These are phyloP conservation scores for Solanum lycopersicoides DNA, from an alignment of 257 asterid genomes.

Conservation along the genomic window DNA sequence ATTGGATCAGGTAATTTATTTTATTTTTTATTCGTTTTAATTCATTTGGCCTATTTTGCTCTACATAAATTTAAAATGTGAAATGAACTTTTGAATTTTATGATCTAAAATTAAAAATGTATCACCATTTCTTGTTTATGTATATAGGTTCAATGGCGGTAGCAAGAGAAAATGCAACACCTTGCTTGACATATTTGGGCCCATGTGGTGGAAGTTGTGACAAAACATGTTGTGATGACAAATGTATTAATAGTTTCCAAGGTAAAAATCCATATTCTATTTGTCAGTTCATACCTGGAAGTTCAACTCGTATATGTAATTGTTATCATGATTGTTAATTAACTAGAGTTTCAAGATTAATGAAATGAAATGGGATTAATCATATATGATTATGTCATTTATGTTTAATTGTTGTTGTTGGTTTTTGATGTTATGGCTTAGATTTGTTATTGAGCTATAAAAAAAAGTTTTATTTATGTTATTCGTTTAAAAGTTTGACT, in stretches of 20 bases:
- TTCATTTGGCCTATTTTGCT: too few relatives aligned
- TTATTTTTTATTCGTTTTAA: not conserved
- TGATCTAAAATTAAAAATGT: too few relatives aligned
- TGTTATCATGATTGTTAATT: not conserved
- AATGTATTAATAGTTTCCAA: not conserved
- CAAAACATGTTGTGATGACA: not conserved
- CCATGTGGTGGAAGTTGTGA: not conserved
- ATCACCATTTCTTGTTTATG: not conserved
- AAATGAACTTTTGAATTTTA: too few relatives aligned
- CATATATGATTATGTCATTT: not conserved
- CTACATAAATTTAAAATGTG: too few relatives aligned
- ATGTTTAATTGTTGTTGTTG: not conserved
- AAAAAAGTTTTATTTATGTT: too few relatives aligned
- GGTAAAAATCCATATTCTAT: not conserved
- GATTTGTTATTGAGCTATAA: not conserved
- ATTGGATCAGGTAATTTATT: not conserved
- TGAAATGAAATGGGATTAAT: not conserved
- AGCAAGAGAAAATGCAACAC: not conserved
- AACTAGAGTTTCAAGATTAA: not conserved
- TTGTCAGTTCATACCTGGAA: not conserved
- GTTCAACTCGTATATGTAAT: not conserved
- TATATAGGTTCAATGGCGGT: not conserved
- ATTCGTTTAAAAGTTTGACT: too few relatives aligned
- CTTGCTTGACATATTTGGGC: not conserved
- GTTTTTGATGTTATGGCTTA: not conserved